A percentile compares a stretch with the other conserved stretches of the same genome.
Conservation (phyloP, 148 eudicot species). For the Persicaria maculosa region DNA sequence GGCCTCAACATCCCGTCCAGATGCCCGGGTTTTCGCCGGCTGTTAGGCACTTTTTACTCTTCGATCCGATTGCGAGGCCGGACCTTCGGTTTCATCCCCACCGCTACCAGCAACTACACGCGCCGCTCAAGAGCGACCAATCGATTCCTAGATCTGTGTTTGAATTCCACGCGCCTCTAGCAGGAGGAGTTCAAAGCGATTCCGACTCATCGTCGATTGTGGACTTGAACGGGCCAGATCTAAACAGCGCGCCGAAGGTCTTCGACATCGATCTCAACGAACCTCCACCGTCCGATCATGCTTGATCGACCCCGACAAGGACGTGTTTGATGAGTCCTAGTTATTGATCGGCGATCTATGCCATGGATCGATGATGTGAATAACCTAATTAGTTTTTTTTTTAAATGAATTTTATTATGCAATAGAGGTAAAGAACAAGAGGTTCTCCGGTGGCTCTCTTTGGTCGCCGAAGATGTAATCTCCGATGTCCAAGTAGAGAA, state of each 20-base stretch:
- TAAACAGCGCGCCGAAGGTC: neutral
- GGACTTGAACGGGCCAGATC: conserved; percentile 11
- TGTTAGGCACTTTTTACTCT: conserved; percentile 7
- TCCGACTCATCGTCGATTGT: conserved; percentile 28
- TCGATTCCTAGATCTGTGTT: neutral
- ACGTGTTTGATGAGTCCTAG: neutral
- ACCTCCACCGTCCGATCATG: conserved; percentile 18
- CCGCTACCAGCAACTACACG: no score
- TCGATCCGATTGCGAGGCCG: conserved; percentile 15
- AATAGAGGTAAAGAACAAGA: neutral
- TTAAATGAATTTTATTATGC: neutral
- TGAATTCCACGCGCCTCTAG: conserved; percentile 10
- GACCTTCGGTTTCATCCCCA: neutral
- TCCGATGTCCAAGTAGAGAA: neutral
- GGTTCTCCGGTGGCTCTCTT: neutral
- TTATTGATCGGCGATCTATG: neutral
- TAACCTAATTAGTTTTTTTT: neutral
- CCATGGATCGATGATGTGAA: neutral
- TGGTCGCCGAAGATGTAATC: neutral
- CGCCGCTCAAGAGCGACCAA: neutral
- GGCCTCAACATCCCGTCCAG: neutral
- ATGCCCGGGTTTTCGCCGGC: conserved; percentile 1
- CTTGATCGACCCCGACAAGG: neutral
- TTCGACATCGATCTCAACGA: conserved; percentile 21
- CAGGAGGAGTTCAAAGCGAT: conserved; percentile 19